Conservation (phyloP, 2,329 filamentous ascomycete species). For the Fusarium humuli region DNA sequence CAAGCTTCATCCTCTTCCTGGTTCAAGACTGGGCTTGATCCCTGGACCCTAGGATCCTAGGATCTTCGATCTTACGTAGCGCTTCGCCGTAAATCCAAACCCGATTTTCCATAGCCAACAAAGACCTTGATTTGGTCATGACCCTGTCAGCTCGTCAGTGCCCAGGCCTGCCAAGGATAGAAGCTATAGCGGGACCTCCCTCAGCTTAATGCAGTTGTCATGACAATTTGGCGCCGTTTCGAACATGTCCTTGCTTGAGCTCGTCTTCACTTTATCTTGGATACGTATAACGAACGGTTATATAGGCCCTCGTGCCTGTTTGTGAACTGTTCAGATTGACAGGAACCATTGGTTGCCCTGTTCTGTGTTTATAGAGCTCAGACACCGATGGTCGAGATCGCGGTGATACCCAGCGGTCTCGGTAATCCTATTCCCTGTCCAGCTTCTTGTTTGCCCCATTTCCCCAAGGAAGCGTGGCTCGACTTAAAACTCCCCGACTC, state of each 20-base stretch:
- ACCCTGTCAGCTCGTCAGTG: conserved; percentile 27
- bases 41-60: conserved; percentile 39
- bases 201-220: conserved; percentile 44
- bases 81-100: conserved; percentile 26
- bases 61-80: conserved; percentile 43
- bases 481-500: conserved; percentile 28
- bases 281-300: not conserved
- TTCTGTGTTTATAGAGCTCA: conserved; percentile 9
- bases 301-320: conserved; percentile 1
- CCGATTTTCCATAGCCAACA: conserved; percentile 10
- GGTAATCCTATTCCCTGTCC: conserved; percentile 21
- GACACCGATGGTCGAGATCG: conserved; percentile 2
- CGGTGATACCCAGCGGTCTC: conserved; percentile 19
- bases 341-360: conserved; percentile 2
- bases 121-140: conserved; percentile 18
- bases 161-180: conserved; percentile 32
- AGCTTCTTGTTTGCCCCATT: conserved; percentile 18
- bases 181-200: conserved; percentile 15
- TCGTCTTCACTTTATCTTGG: conserved; percentile 7
- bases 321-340: conserved; percentile 1
- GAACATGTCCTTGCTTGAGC: conserved; percentile 14
- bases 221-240: conserved; percentile 46
- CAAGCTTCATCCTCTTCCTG: conserved; percentile 20
- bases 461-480: conserved; percentile 21
- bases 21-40: conserved; percentile 26